These are phyloP conservation scores for Phtheirospermum japonicum DNA, from an alignment of 257 asterid species.

Conservation along the genomic window DNA sequence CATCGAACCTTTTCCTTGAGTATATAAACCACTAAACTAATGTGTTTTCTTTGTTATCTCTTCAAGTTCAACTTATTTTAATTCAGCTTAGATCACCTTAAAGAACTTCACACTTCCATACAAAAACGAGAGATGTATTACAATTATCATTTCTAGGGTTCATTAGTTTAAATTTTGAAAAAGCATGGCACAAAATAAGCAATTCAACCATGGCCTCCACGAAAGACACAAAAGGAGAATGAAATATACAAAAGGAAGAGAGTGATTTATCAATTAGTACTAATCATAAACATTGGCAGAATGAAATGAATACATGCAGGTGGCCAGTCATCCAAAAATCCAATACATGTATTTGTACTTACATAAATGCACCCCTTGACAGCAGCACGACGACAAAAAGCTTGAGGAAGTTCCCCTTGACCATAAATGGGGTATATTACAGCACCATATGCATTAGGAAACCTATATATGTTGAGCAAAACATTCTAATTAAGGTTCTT, in stretches of 20 bases:
- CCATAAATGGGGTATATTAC: slow-evolving; percentile 89
- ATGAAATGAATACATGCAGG: slow-evolving; percentile 1
- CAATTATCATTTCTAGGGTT: too few relatives aligned
- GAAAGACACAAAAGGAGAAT: not conserved
- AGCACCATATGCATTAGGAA: slow-evolving; percentile 85
- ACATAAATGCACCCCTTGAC: slow-evolving; percentile 93
- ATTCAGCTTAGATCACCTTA: too few relatives aligned
- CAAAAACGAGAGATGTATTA: too few relatives aligned
- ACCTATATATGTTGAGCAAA: slow-evolving; percentile 47
- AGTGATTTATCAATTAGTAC: not conserved
- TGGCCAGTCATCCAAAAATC: slow-evolving; percentile 21
- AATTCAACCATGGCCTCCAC: too few relatives aligned
- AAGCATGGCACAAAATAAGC: too few relatives aligned
- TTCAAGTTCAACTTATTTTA: too few relatives aligned
- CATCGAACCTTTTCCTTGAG: too few relatives aligned
- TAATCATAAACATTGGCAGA: slow-evolving; percentile 10
- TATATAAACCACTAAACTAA: too few relatives aligned
- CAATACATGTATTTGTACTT: slow-evolving; percentile 32
- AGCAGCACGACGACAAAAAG: slow-evolving; percentile 98
- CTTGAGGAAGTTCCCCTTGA: slow-evolving; percentile 93
- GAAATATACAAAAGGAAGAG: not conserved
- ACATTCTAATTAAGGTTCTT: slow-evolving; percentile 19
- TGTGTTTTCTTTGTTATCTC: too few relatives aligned
- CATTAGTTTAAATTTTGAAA: too few relatives aligned
- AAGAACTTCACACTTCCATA: too few relatives aligned